Evolutionary conservation across 179 eudicot species (phyloP), one percentile per base, ranked within the genome.

Genomic region (Spergularia azorica): DNA sequence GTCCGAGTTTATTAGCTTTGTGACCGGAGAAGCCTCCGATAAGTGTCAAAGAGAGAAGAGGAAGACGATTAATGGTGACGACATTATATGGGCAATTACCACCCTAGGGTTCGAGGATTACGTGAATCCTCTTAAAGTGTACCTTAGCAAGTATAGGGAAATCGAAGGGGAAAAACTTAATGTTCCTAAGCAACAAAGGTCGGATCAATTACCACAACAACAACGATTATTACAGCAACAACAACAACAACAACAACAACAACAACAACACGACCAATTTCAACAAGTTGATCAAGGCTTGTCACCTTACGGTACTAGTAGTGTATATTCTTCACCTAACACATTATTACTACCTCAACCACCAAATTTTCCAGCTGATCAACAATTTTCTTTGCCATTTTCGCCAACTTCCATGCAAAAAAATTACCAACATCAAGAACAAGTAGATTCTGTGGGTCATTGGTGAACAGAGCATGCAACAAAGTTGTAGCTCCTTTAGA

Each of bases 81-180:
- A 86, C 21, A 78, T 86, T 14, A 86, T 86, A 43, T 86, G 86
- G 86, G 86, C 86, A 15, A 78, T 86, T 55, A 83, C 84, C 0
- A 79, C 79, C 2, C 76, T 86, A 4, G 88, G 86, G 8, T 86
- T 86, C n/a, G 86, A 86, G 26, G 85, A 83, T 67, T 86, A 83
- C 17, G 86, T 82, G 1, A 61, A 58, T 50, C 91, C 89, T 6
- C 82, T 88, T 32, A 88, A 86, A 55, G 16, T 78, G 4, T 88
- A 86, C 54, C 87, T 88, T 0, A 80, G 71, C 16, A 85, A 84
- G 60, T 88, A 84, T 67, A 70, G 91, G 38, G 91, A 85, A 41
- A 48, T 82, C 8, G 91, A 88, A 77, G 89, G 79, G 1, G 91
- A 88, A 63, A 88, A 83, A 56, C 64, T 88, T 1, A 88, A 88